phyloP scores from a whole-genome alignment of 257 asterid species.

The Solanum acaule region DNA sequence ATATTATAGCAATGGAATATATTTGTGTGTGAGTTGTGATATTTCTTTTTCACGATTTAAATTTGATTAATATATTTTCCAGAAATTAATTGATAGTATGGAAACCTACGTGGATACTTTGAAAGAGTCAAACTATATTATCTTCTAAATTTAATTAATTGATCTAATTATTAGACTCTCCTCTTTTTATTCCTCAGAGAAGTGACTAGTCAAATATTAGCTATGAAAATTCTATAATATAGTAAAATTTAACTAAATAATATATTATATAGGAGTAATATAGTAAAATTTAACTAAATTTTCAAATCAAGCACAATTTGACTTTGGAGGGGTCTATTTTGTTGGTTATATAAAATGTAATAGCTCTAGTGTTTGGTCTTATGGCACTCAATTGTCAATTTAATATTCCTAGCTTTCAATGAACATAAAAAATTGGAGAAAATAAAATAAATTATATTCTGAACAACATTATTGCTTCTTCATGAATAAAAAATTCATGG shows the following conservation, averaged over 20 bases:
- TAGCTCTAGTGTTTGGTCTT: background rate
- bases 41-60: background rate
- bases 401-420: background rate
- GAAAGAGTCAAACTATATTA: background rate
- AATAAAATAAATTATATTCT: background rate
- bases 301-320: background rate
- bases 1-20: background rate
- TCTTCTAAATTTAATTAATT: background rate
- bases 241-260: too few species aligned
- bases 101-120: background rate
- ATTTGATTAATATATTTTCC: background rate
- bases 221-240: too few species aligned
- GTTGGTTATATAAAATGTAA: background rate
- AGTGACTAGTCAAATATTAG: background rate
- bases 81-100: background rate
- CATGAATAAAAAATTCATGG: background rate
- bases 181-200: background rate
- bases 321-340: background rate
- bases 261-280: too few species aligned
- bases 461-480: background rate
- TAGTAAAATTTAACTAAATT: background rate
- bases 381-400: background rate
- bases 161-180: background rate
- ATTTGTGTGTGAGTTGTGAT: background rate
- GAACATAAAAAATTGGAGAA: background rate